Evolutionary conservation across 352 stramenopile genomes (phyloP).

Genomic region (Globisporangium solare): DNA sequence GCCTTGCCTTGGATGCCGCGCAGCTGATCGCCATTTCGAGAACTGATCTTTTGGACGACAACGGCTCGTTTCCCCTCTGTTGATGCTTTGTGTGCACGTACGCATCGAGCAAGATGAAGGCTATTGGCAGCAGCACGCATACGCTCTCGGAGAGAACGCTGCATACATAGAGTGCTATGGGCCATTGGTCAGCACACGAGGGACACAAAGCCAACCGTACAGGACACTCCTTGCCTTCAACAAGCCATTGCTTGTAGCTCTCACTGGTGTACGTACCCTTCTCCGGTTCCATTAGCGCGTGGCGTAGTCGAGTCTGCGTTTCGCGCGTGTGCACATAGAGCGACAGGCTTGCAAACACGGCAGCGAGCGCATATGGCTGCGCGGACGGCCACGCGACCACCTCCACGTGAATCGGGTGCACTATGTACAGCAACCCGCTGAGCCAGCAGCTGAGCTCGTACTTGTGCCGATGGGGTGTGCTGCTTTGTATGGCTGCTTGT

Average conservation of each 20-base stretch:
- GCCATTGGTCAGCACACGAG: not conserved
- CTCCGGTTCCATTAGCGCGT: no score
- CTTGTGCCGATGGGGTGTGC: no score
- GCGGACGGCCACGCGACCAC: constrained; percentile 66
- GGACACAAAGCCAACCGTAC: not conserved
- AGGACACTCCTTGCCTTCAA: not conserved
- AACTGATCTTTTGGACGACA: not conserved
- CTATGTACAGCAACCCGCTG: constrained; percentile 40
- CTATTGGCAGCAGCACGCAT: constrained; percentile 4
- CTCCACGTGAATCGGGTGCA: constrained; percentile 65
- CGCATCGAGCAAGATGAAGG: constrained; percentile 4
- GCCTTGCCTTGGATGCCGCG: constrained; percentile 18
- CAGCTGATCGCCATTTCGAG: constrained; percentile 11
- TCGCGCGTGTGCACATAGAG: constrained; percentile 24
- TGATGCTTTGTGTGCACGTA: no score
- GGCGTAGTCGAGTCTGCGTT: not conserved
- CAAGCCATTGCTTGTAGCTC: not conserved
- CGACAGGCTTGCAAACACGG: constrained; percentile 44
- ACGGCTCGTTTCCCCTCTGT: no score
- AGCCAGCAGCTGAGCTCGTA: constrained; percentile 25
- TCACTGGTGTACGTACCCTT: not conserved
- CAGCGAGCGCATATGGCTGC: constrained; percentile 57
- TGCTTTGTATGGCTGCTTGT: no score
- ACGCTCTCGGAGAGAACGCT: constrained; percentile 13
- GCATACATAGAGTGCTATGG: constrained; percentile 9